Evolutionary conservation across 1,284 basidiomycete species (phyloP), one percentile per base, ranked within the genome.

Genomic region (Ceraceosorus bombacis): DNA sequence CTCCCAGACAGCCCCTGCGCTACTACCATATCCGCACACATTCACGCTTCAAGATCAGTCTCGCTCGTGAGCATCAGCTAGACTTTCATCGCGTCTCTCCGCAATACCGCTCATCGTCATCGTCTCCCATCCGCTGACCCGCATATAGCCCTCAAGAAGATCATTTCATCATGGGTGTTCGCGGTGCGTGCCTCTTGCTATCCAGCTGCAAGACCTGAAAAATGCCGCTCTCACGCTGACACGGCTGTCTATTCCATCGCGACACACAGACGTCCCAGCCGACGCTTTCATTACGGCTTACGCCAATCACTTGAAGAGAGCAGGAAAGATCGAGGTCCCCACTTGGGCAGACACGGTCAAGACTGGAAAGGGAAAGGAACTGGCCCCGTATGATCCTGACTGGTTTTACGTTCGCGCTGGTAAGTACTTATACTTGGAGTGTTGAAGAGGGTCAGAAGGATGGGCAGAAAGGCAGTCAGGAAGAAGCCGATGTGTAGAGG

Each of bases 261-360:
- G 78, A 79, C 63, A 70, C 75, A 64, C 27, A 27, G 79, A 80
- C 73, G 77, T 80, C 67, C 71, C 77, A 81, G 88, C 92, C 78
- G 88, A 91, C 70, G 85, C 85, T 69, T 94, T 93, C 83, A 93
- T 94, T 80, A 76, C 83, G 67, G 91, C 91, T 77, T 95, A 95
- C 81, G 83, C 90, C 73, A 88, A 88, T 77, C 92, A 94, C 82
- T 83, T 94, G 78, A 94, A 94, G 83, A 87, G 91, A 74, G 91
- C 91, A 66, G 90, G 78, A 78, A 65, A 70, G 78, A 72, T 58
- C 77, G 94, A 99, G 83, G 90, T 99, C 71, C 94, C 94, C 74
- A 88, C 86, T 81, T 99, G 95, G 95, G 94, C 92, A 65, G 94
- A 99, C 82, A 85, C 96, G 76, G 94, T 98, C 81, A 99, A 99